phyloP scores from a whole-genome alignment of 78 protist species.

The Chrysochromulina tobinii region DNA sequence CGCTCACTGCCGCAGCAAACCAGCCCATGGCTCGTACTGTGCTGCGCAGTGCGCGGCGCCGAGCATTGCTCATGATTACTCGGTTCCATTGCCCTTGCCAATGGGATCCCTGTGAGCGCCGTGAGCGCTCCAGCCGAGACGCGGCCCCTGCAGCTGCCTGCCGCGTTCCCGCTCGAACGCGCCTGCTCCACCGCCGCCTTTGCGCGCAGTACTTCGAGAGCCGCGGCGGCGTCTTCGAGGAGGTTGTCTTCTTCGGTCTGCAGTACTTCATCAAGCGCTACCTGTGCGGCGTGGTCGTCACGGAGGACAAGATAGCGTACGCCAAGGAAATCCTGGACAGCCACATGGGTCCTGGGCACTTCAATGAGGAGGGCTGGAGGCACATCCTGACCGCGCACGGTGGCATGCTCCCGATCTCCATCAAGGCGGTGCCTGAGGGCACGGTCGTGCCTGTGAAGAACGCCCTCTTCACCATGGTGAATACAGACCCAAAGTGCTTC shows the following conservation, averaged over 20 bases:
- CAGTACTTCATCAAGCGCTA: constrained; percentile 43
- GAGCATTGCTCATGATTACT: too few relatives aligned
- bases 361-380: constrained; percentile 40
- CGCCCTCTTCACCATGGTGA: constrained; percentile 42
- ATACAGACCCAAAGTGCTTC: constrained; percentile 39
- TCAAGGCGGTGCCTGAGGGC: constrained; percentile 56
- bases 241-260: constrained; percentile 37
- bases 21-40: too few relatives aligned
- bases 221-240: constrained; percentile 35
- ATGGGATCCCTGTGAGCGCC: too few relatives aligned
- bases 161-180: too few relatives aligned
- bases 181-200: too few relatives aligned
- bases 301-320: constrained; percentile 25
- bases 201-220: constrained; percentile 37
- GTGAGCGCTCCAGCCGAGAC: too few relatives aligned
- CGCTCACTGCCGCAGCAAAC: too few relatives aligned
- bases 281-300: constrained; percentile 25
- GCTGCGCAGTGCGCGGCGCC: too few relatives aligned
- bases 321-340: not conserved
- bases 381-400: constrained; percentile 42
- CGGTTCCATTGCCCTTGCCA: too few relatives aligned
- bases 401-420: constrained; percentile 46
- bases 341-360: constrained; percentile 7
- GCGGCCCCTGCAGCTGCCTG: too few relatives aligned
- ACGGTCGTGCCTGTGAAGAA: constrained; percentile 24